Base-by-base conservation (phyloP, 805 yeast genomes). In the Yamadazyma phyllophila region DNA sequence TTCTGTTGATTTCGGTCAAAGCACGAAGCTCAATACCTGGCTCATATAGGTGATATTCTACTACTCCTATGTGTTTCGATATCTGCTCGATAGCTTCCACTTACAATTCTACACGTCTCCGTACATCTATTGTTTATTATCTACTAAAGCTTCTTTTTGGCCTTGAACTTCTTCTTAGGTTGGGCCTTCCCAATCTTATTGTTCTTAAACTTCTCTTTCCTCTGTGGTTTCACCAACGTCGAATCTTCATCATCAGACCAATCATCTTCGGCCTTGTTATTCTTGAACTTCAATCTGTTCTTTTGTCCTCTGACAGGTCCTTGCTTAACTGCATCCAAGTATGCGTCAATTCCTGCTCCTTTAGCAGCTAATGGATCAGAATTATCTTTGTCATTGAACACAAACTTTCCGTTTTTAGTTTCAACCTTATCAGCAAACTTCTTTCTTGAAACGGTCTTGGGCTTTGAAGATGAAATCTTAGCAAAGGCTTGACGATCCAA, bases 261-360 rank as follows among this genome's bases (percentile, higher is more conserved):
- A 55, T 63, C 60, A 31, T 77, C 80, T 16, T 77, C 76, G 16
- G 68, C 73, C 15, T 30, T 27, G 44, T 74, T 73, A 41, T 81
- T 77, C 69, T 85, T 88, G 71, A 81, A 92, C 69, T 90, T 92
- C 76, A 92, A 79, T 70, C 82, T 89, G 66, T 91, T 91, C 71
- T 81, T 82, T 73, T 88, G 97, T 47, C 97, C 97, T 66, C 96
- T 84, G 3, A 90, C 82, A 26, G 98, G 98, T 17, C 94, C 97
- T 56, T 85, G 87, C 63, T 81, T 85, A 17, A 94, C 89, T 6
- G 99, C 99, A 51, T 90, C 97, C 53, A 90, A 79, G 63, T 94
- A 94, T 0, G 97, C 98, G 60, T 87, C 87, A 53, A 92, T 80
- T 13, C 97, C 96, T 38, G 73, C 61, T 4, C 65, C 65, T 45